phyloP scores from a whole-genome alignment of 805 yeast genomes.

The Alloascoidea hylecoeti region DNA sequence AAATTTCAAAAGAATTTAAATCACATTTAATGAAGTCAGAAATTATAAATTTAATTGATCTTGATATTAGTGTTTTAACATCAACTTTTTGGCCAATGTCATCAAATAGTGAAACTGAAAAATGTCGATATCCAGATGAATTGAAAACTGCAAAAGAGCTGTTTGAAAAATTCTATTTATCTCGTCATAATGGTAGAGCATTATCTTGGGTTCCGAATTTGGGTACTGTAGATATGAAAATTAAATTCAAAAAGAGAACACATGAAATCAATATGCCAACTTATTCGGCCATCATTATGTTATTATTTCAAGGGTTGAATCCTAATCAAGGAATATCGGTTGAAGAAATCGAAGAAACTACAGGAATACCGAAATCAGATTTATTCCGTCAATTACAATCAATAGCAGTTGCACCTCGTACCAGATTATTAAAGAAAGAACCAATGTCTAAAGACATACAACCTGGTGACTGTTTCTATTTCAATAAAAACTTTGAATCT shows the following conservation, averaged over 20 bases:
- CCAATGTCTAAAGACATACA: slow-evolving; percentile 68
- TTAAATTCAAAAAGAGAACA: slow-evolving; percentile 49
- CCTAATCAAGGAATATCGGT: slow-evolving; percentile 24
- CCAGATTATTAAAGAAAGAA: slow-evolving; percentile 55
- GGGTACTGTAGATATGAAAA: slow-evolving; percentile 71
- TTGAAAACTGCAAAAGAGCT: slow-evolving; percentile 25
- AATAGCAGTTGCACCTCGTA: slow-evolving; percentile 69
- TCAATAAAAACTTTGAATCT: slow-evolving; percentile 58
- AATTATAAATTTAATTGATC: slow-evolving; percentile 20
- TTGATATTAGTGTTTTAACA: slow-evolving; percentile 42
- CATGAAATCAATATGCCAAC: slow-evolving; percentile 77
- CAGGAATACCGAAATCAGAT: slow-evolving; percentile 64
- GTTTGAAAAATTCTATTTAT: slow-evolving; percentile 37
- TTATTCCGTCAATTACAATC: slow-evolving; percentile 69
- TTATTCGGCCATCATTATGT: slow-evolving; percentile 63
- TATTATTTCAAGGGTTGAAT: slow-evolving; percentile 52
- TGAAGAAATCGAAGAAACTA: slow-evolving; percentile 45
- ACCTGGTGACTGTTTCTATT: slow-evolving; percentile 43
- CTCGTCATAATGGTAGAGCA: slow-evolving; percentile 41
- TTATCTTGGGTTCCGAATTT: slow-evolving; percentile 71
- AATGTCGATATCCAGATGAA: slow-evolving; percentile 22
- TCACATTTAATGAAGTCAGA: slow-evolving; percentile 9
- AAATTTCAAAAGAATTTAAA: slow-evolving; percentile 26
- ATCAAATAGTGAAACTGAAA: slow-evolving; percentile 14
- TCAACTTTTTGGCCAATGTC: slow-evolving; percentile 59